Evolutionary conservation across 371 early-diverging fungal species (phyloP).

Genomic region (Mucor irregularis): DNA sequence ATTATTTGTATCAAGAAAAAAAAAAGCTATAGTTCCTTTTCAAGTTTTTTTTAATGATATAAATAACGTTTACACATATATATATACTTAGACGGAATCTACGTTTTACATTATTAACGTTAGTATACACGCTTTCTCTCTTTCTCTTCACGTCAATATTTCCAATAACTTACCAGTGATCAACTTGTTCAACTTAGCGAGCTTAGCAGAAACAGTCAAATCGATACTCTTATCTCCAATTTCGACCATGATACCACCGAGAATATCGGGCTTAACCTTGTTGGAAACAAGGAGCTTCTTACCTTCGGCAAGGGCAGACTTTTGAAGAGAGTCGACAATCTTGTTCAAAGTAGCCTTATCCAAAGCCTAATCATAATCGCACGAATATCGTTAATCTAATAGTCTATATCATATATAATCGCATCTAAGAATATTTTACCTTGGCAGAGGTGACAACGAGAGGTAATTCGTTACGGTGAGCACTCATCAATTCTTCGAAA

Average conservation of each 20-base stretch:
- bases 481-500: constrained; percentile 85
- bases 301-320: constrained; percentile 52
- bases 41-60: too few relatives aligned
- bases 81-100: too few relatives aligned
- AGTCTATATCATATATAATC: not conserved
- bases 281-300: constrained; percentile 76
- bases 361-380: constrained; percentile 47
- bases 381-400: not conserved
- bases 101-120: too few relatives aligned
- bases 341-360: constrained; percentile 54
- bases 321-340: constrained; percentile 52
- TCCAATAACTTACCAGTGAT: constrained; percentile 67
- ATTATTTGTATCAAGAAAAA: too few relatives aligned
- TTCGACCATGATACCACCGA: constrained; percentile 96
- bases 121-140: too few relatives aligned
- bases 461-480: constrained; percentile 89
- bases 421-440: too few relatives aligned
- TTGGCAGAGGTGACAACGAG: constrained; percentile 91
- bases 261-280: constrained; percentile 92
- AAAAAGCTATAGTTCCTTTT: not conserved
- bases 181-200: constrained; percentile 94
- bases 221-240: constrained; percentile 98
- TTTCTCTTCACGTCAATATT: too few relatives aligned
- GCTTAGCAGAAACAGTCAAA: constrained; percentile 91
- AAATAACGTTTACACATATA: too few relatives aligned